A percentile compares a stretch with the other conserved stretches of the same genome.
phyloP scores from a whole-genome alignment of 108 stramenopile genomes.

The Epithemia pelagica region DNA sequence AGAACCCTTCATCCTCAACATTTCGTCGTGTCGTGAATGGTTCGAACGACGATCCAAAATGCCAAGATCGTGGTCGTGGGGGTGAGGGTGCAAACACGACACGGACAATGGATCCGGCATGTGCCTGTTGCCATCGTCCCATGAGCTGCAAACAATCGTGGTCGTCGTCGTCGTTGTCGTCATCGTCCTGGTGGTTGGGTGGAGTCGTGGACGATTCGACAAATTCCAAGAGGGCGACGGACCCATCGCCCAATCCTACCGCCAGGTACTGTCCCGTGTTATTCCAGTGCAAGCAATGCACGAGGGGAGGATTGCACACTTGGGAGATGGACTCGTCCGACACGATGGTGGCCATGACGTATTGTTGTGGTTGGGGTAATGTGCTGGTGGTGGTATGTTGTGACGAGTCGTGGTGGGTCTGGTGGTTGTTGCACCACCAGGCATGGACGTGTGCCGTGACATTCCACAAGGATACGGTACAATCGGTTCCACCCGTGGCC shows the following conservation, averaged over 20 bases:
- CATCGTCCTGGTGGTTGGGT: slow-evolving; percentile 41
- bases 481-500: slow-evolving; percentile 75
- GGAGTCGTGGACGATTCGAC: slow-evolving; percentile 34
- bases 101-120: not conserved
- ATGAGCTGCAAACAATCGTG: not conserved
- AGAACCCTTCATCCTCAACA: slow-evolving; percentile 3
- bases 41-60: no score
- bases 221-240: slow-evolving; percentile 5
- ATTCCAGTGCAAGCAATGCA: slow-evolving; percentile 75
- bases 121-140: not conserved
- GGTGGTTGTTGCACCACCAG: not conserved
- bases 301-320: slow-evolving; percentile 82
- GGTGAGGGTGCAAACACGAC: not conserved
- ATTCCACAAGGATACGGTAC: slow-evolving; percentile 70
- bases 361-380: slow-evolving; percentile 5
- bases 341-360: slow-evolving; percentile 3
- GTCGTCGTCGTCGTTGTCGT: slow-evolving; percentile 5
- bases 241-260: slow-evolving; percentile 73
- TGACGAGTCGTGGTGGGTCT: not conserved
- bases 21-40: no score
- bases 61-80: no score
- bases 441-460: slow-evolving; percentile 34
- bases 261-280: slow-evolving; percentile 47
- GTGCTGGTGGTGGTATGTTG: not conserved
- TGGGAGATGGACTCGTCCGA: slow-evolving; percentile 30